Conservation (phyloP, 306 rosid genomes). For the Cucumis cinereus region DNA sequence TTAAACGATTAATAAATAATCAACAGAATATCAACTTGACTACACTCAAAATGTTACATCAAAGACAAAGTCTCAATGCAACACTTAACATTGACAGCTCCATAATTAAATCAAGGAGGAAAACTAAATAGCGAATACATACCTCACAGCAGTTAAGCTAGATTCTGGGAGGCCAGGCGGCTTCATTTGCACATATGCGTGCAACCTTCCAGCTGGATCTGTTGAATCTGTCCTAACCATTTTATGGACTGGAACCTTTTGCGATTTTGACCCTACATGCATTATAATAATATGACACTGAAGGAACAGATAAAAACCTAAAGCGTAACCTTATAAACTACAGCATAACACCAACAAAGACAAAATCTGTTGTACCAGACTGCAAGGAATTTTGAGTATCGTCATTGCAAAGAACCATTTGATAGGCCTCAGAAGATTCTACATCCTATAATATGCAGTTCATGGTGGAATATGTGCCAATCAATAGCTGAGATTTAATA, state of each 20-base stretch:
- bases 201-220: constrained; percentile 89
- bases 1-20: not conserved
- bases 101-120: not conserved
- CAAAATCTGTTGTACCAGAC: not conserved
- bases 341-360: not conserved
- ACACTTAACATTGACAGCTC: not conserved
- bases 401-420: not conserved
- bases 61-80: not conserved
- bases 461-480: not conserved
- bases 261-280: constrained; percentile 46
- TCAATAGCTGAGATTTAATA: not conserved
- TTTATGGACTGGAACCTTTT: constrained; percentile 71
- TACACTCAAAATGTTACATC: not conserved
- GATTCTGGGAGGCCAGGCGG: constrained; percentile 30
- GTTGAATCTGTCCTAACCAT: constrained; percentile 83
- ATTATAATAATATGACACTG: not conserved
- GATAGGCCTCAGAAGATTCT: constrained; percentile 10
- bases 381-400: constrained; percentile 2
- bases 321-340: not conserved
- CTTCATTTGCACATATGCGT: constrained; percentile 51
- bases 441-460: constrained; percentile 3
- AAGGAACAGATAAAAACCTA: not conserved
- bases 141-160: constrained; percentile 73
- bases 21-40: not conserved
- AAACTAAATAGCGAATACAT: not conserved